Percentiles rank a stretch among this genome's conserved stretches.
Conservation (phyloP, 805 yeast species). For the Wickerhamomyces xylosicus region DNA sequence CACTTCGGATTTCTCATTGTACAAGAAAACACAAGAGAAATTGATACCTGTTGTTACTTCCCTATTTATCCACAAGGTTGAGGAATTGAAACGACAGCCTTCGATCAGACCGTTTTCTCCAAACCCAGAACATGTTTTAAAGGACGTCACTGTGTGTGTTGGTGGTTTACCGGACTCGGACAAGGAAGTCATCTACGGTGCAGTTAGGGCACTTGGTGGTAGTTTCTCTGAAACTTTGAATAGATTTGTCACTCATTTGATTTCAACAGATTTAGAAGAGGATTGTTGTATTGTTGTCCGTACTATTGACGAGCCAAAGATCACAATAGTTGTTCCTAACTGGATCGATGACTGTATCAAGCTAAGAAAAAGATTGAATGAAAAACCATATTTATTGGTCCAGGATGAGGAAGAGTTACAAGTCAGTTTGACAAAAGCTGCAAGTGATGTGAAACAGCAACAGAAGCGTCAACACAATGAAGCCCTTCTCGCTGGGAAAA, state of each 20-base stretch:
- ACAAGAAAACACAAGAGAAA: slow-evolving; percentile 29
- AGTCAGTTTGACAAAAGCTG: slow-evolving; percentile 8
- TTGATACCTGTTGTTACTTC: slow-evolving; percentile 61
- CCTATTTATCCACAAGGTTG: slow-evolving; percentile 47
- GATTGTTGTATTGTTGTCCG: slow-evolving; percentile 47
- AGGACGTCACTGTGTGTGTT: slow-evolving; percentile 48
- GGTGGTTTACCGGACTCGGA: slow-evolving; percentile 50
- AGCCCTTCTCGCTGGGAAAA: slow-evolving; percentile 31
- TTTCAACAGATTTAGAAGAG: slow-evolving; percentile 48
- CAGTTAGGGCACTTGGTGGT: slow-evolving; percentile 69
- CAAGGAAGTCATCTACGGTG: slow-evolving; percentile 56
- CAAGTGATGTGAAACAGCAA: slow-evolving; percentile 5
- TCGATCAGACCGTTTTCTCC: slow-evolving; percentile 61
- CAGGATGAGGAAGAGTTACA: slow-evolving; percentile 4
- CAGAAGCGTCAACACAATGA: slow-evolving; percentile 3
- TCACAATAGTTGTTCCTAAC: slow-evolving; percentile 59
- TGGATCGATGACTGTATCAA: slow-evolving; percentile 73
- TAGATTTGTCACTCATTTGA: slow-evolving; percentile 67
- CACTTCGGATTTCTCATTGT: slow-evolving; percentile 35
- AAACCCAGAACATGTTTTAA: slow-evolving; percentile 55
- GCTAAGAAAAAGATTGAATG: slow-evolving; percentile 39
- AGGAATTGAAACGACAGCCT: slow-evolving; percentile 27
- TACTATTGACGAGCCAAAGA: slow-evolving; percentile 27
- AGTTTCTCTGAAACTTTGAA: slow-evolving; percentile 50
- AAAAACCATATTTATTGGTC: slow-evolving; percentile 32